phyloP scores from a whole-genome alignment of 768 basidiomycete species.

The Pulveroboletus ravenelii region DNA sequence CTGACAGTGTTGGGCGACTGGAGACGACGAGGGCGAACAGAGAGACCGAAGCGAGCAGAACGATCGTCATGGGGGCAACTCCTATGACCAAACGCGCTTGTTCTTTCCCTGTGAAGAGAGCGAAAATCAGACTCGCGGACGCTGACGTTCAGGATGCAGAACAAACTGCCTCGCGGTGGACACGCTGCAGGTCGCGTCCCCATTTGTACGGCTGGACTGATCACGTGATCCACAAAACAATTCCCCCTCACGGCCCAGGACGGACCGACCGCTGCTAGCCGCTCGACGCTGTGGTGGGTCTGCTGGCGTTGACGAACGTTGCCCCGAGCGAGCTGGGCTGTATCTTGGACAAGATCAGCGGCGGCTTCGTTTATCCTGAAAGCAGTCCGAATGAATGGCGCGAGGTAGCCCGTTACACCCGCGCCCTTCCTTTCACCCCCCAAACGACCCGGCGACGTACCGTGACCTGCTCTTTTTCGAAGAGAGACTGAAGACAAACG shows the following conservation, averaged over 20 bases:
- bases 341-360: not conserved
- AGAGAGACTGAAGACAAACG: slow-evolving; percentile 93
- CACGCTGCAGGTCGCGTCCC: slow-evolving; percentile 21
- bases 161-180: slow-evolving; percentile 21
- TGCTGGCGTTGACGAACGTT: no score
- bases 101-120: not conserved
- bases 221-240: slow-evolving; percentile 23
- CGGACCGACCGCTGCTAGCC: slow-evolving; percentile 4
- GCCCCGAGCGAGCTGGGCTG: not conserved
- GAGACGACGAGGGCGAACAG: slow-evolving; percentile 43
- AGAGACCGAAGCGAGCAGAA: slow-evolving; percentile 36
- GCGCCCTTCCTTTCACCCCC: slow-evolving; percentile 47
- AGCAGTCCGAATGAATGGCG: slow-evolving; percentile 19
- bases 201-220: slow-evolving; percentile 15
- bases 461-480: slow-evolving; percentile 90
- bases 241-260: not conserved
- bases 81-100: no score
- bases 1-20: slow-evolving; percentile 29
- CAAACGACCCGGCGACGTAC: slow-evolving; percentile 75
- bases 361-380: not conserved
- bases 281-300: no score
- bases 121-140: not conserved
- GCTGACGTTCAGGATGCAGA: slow-evolving; percentile 11
- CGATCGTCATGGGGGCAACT: slow-evolving; percentile 27
- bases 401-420: slow-evolving; percentile 20